Evolutionary conservation across 208 protist species (phyloP).

Genomic region (Trypanosoma mega): DNA sequence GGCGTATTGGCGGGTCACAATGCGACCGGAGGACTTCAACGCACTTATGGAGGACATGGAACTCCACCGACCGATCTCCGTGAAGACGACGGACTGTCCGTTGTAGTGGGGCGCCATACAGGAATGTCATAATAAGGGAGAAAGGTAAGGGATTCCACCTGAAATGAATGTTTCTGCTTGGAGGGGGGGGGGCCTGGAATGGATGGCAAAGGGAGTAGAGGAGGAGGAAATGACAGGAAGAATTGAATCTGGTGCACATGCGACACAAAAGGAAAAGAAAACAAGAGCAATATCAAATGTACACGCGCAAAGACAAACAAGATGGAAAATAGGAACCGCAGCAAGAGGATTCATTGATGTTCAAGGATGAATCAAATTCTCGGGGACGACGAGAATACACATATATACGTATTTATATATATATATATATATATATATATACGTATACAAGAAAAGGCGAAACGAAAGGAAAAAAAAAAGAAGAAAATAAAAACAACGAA

Average conservation of each 20-base stretch:
- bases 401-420: conserved; percentile 3
- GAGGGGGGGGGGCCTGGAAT: no score
- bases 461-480: conserved; percentile 10
- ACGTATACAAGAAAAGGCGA: conserved; percentile 1
- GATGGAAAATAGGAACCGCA: no score
- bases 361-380: no score
- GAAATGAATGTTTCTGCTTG: no score
- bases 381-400: conserved; percentile 11
- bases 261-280: no score
- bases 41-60: conserved; percentile 56
- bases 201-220: no score
- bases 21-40: conserved; percentile 61
- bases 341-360: no score
- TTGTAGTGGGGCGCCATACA: conserved; percentile 29
- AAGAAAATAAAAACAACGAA: conserved; percentile 18
- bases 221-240: no score
- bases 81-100: conserved; percentile 60
- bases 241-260: no score
- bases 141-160: no score
- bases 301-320: no score
- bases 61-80: conserved; percentile 33
- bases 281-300: neutral
- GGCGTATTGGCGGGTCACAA: conserved; percentile 75
- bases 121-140: no score
- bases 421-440: conserved; percentile 5